These are phyloP conservation scores for Rusavskia elegans DNA, from an alignment of 495 filamentous ascomycete genomes.

Conservation along the genomic window DNA sequence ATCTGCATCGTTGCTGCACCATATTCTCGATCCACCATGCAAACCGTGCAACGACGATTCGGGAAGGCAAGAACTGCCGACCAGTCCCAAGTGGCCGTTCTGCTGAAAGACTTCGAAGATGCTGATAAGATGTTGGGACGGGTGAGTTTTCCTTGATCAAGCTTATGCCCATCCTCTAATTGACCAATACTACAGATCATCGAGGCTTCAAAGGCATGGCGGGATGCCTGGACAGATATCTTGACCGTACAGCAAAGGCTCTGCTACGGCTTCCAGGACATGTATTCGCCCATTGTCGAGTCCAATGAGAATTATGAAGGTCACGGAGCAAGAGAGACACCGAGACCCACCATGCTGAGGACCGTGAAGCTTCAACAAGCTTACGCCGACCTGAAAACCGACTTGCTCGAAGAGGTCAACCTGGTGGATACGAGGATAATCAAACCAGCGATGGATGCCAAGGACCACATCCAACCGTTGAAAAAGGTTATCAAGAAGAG, in stretches of 20 bases:
- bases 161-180: not conserved
- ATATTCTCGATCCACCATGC: slow-evolving; percentile 33
- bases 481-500: slow-evolving; percentile 87
- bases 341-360: slow-evolving; percentile 44
- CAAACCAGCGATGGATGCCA: slow-evolving; percentile 54
- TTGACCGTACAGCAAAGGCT: slow-evolving; percentile 55
- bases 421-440: slow-evolving; percentile 60
- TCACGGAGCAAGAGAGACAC: slow-evolving; percentile 42
- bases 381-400: slow-evolving; percentile 59
- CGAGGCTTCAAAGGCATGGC: slow-evolving; percentile 66
- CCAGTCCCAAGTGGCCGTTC: slow-evolving; percentile 58
- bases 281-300: slow-evolving; percentile 74
- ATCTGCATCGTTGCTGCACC: too few species aligned
- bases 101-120: slow-evolving; percentile 73
- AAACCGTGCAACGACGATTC: slow-evolving; percentile 62
- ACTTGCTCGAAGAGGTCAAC: slow-evolving; percentile 57
- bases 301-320: slow-evolving; percentile 34
- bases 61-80: slow-evolving; percentile 57
- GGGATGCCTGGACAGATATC: slow-evolving; percentile 69
- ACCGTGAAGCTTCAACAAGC: slow-evolving; percentile 50
- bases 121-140: slow-evolving; percentile 61
- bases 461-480: slow-evolving; percentile 54
- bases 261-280: slow-evolving; percentile 51
- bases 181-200: slow-evolving; percentile 43
- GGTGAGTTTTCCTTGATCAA: slow-evolving; percentile 23